Evolutionary conservation across 2,329 filamentous ascomycete genomes (phyloP), one percentile per base, ranked within the genome.

Genomic region (Ophiognomonia clavigignenti-juglandacearum): DNA sequence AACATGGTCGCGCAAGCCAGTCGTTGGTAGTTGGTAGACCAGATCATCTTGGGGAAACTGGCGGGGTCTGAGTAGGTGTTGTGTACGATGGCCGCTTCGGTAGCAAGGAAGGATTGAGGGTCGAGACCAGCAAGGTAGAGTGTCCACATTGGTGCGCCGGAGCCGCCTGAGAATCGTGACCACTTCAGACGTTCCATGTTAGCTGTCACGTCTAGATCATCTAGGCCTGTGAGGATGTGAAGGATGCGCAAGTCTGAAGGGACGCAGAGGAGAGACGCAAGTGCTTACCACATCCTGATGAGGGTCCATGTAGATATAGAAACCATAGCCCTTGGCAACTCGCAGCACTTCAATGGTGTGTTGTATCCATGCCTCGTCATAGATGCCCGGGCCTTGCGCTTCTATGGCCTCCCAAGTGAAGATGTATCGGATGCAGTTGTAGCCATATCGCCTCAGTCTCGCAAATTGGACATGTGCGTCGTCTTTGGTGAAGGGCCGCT

Each of bases 331-430:
- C 63, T 91, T 96, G 31, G 91, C 91, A 54, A 90, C 74, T 47
- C 90, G 79, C 57, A 98, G 68, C 10, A 96, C 74, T 32, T 88
- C 78, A 55, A 98, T 89, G 1, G 93, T 98, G 63, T 95, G 89
- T 55, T 87, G 77, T 55, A 97, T 91, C 78, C 88, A 98, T 52
- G 87, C 84, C 61, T 98, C 89, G 59, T 98, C 95, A 64, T 97
- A 98, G 60, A 80, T 83, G 1, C 91, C 89, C 0, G 95, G 93
- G 0, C 92, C 92, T 1, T 83, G 83, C 49, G 93, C 86, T 68
- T 98, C 93, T 63, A 98, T 86, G n/a, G 93, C 92, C 67, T 98
- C 93, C 93, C 93, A 98, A 0, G 93, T 97, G 63, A 97, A 98
- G 57, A 98, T 75, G 66, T 98, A 98, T 61, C 93, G 81, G 56